phyloP scores from a whole-genome alignment of 2,329 filamentous ascomycete genomes.

The Penicillium brevicompactum region DNA sequence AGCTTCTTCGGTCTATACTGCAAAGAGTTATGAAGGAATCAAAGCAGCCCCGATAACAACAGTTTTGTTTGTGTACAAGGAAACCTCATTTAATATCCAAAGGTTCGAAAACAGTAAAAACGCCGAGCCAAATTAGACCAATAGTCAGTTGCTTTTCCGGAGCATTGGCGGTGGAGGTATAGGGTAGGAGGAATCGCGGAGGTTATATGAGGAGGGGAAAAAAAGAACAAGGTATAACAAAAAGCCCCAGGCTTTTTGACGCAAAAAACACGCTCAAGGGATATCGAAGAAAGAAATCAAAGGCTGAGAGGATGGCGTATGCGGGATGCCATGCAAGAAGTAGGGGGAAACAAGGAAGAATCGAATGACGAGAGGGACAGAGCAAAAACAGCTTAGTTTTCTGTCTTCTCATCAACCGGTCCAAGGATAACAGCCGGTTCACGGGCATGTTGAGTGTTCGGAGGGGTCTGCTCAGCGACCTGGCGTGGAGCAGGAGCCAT shows the following conservation, averaged over 20 bases:
- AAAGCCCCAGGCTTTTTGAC: slow-evolving; percentile 26
- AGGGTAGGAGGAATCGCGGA: not conserved
- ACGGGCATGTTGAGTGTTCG: slow-evolving; percentile 16
- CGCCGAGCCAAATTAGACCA: slow-evolving; percentile 3
- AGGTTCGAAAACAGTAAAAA: slow-evolving; percentile 40
- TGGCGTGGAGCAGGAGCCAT: slow-evolving; percentile 33
- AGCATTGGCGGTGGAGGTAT: not conserved
- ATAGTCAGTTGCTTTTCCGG: slow-evolving; percentile 4
- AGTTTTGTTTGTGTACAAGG: slow-evolving; percentile 7
- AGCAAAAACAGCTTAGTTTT: slow-evolving; percentile 7
- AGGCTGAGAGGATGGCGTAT: slow-evolving; percentile 13
- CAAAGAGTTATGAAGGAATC: not conserved
- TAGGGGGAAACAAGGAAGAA: not conserved
- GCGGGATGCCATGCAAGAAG: slow-evolving; percentile 5
- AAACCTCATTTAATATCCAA: slow-evolving; percentile 2
- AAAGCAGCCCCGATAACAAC: not conserved
- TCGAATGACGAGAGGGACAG: not conserved
- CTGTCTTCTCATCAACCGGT: slow-evolving; percentile 27
- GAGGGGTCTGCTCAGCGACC: slow-evolving; percentile 28
- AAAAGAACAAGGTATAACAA: slow-evolving; percentile 14
- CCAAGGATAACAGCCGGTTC: slow-evolving; percentile 15
- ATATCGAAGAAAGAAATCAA: slow-evolving; percentile 25
- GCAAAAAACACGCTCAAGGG: slow-evolving; percentile 28
- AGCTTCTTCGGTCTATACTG: slow-evolving; percentile 4
- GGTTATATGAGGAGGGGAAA: slow-evolving; percentile 1